phyloP scores from a whole-genome alignment of 495 filamentous ascomycete species.

The Penicillium chermesinum region DNA sequence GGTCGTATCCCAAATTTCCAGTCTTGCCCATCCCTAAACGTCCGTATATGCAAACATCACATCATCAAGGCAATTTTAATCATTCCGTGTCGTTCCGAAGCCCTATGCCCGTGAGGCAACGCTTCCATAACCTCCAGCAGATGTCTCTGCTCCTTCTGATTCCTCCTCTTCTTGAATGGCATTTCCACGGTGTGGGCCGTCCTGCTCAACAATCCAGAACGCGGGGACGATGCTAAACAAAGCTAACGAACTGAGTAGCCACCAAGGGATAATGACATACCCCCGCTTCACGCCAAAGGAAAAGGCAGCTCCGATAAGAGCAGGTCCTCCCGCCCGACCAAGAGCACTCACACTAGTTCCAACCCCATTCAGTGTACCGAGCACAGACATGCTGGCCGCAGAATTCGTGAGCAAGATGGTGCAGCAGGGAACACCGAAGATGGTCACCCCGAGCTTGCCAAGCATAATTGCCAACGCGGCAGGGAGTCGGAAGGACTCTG shows the following conservation, averaged over 20 bases:
- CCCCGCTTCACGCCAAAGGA: slow-evolving; percentile 65
- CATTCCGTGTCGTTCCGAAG: not conserved
- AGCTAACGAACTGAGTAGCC: slow-evolving; percentile 58
- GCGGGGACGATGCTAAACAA: slow-evolving; percentile 59
- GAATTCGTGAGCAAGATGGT: slow-evolving; percentile 92
- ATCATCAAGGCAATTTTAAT: not conserved
- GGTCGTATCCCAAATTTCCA: no score
- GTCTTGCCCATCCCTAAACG: no score
- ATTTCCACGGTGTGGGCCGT: slow-evolving; percentile 55
- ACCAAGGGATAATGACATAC: slow-evolving; percentile 75
- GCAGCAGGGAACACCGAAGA: slow-evolving; percentile 80
- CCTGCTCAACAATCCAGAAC: slow-evolving; percentile 68
- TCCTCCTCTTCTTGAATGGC: slow-evolving; percentile 24
- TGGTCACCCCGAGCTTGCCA: slow-evolving; percentile 62
- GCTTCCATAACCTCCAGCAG: not conserved
- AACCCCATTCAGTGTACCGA: slow-evolving; percentile 88
- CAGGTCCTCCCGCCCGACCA: slow-evolving; percentile 73
- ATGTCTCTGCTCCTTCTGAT: not conserved
- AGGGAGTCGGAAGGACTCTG: slow-evolving; percentile 34
- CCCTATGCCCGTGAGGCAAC: not conserved
- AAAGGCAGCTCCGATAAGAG: slow-evolving; percentile 58
- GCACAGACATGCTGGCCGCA: slow-evolving; percentile 62
- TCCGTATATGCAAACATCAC: not conserved
- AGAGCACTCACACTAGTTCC: slow-evolving; percentile 73
- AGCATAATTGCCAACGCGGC: slow-evolving; percentile 46